Conservation (phyloP, 176 grass and related monocot genomes). For the Oryza officinalis region DNA sequence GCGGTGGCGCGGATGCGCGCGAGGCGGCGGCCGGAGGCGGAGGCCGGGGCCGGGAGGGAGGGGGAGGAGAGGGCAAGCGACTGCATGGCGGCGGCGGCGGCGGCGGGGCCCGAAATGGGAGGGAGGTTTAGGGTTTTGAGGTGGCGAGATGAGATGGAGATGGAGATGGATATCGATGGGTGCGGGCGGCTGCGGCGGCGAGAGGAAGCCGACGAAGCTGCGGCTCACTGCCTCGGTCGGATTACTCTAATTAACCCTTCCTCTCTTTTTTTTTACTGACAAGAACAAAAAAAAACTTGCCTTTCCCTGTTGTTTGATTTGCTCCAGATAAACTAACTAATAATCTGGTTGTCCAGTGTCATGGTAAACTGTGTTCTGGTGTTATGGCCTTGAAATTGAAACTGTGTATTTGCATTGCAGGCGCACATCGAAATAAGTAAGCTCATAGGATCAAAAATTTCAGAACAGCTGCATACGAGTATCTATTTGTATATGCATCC, state of each 20-base stretch:
- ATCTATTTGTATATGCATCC: neutral
- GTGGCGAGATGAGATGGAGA: neutral
- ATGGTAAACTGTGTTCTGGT: neutral
- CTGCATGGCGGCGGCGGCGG: constrained; percentile 64
- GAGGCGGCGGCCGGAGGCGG: constrained; percentile 13
- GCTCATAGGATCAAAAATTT: neutral
- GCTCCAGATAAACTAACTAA: neutral
- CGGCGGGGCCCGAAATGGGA: constrained; percentile 6
- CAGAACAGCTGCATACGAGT: neutral
- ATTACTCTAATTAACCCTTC: neutral
- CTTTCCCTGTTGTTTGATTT: neutral
- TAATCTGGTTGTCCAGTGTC: too few species aligned
- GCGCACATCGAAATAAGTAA: neutral
- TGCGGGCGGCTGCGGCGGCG: neutral
- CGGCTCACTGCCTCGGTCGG: neutral
- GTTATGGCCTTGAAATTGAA: neutral
- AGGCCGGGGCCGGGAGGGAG: neutral
- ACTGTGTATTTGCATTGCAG: neutral
- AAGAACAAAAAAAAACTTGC: neutral
- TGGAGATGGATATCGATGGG: constrained; percentile 17
- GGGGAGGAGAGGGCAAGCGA: constrained; percentile 55
- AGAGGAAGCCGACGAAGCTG: constrained; percentile 25
- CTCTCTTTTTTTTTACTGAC: neutral
- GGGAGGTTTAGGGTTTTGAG: constrained; percentile 44
- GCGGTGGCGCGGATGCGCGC: constrained; percentile 45